A percentile compares a stretch with the other conserved stretches of the same genome.
phyloP scores from a whole-genome alignment of 164 flowering plant genomes.

The Annona squamosa region DNA sequence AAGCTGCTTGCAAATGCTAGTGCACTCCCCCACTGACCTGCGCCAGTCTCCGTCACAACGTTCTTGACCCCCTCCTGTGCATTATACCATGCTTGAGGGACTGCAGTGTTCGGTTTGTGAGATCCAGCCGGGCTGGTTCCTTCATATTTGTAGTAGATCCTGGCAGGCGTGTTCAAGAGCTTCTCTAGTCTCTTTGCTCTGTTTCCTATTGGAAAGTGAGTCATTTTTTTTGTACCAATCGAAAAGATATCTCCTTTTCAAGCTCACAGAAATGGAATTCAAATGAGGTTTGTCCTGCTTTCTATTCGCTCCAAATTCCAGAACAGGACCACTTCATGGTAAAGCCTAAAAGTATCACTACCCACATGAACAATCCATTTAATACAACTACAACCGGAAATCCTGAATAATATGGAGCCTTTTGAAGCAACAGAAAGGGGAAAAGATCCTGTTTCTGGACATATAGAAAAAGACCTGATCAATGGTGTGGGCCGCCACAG shows the following conservation, averaged over 20 bases:
- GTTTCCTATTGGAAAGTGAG: constrained; percentile 14
- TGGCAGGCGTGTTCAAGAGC: constrained; percentile 85
- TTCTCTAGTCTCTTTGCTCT: constrained; percentile 97
- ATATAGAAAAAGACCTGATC: constrained; percentile 46
- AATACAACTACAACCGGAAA: no score
- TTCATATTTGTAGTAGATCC: constrained; percentile 93
- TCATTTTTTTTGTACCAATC: not conserved
- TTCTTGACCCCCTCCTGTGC: constrained; percentile 74
- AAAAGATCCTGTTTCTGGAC: no score
- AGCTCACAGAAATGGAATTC: no score
- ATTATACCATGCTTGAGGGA: constrained; percentile 96
- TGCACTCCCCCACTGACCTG: constrained; percentile 97
- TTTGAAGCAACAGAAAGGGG: no score
- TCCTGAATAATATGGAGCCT: no score
- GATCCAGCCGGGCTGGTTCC: constrained; percentile 97
- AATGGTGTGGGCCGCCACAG: constrained; percentile 98
- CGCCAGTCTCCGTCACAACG: constrained; percentile 94
- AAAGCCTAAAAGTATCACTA: no score
- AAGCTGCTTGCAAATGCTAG: constrained; percentile 84
- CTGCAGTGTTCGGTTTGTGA: constrained; percentile 89
- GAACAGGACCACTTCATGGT: no score
- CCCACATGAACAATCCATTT: no score
- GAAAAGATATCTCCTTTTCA: not conserved
- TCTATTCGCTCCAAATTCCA: no score
- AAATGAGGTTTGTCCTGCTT: no score